Evolutionary conservation across 768 basidiomycete species (phyloP), one percentile per base, ranked within the genome.

Genomic region (Cyclocybe cylindracea): DNA sequence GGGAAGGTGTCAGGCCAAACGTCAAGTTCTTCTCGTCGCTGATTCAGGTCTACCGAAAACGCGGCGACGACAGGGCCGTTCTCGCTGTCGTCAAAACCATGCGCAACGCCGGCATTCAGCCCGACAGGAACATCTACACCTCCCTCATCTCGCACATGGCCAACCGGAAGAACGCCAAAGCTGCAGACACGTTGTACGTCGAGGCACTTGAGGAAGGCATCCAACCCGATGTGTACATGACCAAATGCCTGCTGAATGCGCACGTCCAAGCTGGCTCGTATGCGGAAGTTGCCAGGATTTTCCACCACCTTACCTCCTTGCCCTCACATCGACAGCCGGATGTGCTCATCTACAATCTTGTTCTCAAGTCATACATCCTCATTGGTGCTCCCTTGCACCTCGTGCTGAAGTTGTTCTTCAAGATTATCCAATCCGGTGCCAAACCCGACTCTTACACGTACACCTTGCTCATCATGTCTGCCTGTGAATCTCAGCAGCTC

Each of bases 341-440:
- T 38, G 77, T 87, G 62, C 78, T 83, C 44, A 77, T 87, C 46
- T 86, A 84, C 68, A 93, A 93, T 66, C 83, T 83, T 19, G 76
- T 97, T 19, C 71, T 96, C 58, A 91, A 91, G 68, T 91, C 92
- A 2, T 89, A 91, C 61, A 81, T 96, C 47, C 73, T 87, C 42
- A 79, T 91, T 34, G 91, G 89, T 19, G 83, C 91, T 2, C 92
- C 94, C 0, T 89, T 88, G 58, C 66, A 68, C 32, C 65, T 82
- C 24, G 85, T 94, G 37, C 71, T 81, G 24, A 66, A 71, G 4
- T 62, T 91, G 34, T 93, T 94, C 68, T 70, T 76, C 39, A 77
- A 74, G 47, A 69, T 92, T 32, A 58, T 65, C 50, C 67, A 73
- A 50, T 61, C 70, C 35, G 78, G 78, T 3, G 63, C 87, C 11